These are phyloP conservation scores for Diplocarpon rosae DNA, from an alignment of 2,329 filamentous ascomycete genomes.

Conservation along the genomic window DNA sequence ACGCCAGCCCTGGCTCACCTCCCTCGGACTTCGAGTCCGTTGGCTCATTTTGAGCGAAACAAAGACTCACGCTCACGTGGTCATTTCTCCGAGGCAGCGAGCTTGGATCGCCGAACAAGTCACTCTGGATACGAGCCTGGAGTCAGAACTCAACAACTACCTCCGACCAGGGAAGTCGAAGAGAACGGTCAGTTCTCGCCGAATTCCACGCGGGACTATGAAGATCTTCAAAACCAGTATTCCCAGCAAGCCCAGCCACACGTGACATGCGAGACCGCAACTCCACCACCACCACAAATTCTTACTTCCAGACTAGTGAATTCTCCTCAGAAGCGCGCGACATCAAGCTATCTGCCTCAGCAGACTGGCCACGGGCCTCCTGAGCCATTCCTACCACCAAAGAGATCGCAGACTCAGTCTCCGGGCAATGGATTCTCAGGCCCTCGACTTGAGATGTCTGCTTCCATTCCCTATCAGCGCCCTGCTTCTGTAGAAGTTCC, in stretches of 20 bases:
- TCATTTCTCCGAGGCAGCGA: constrained; percentile 28
- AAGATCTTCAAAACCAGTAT: constrained; percentile 12
- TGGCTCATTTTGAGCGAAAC: constrained; percentile 49
- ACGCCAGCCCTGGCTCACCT: constrained; percentile 40
- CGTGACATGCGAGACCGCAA: constrained; percentile 30
- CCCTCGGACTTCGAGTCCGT: constrained; percentile 53
- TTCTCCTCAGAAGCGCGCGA: constrained; percentile 45
- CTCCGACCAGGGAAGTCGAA: constrained; percentile 51
- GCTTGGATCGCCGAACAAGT: constrained; percentile 38
- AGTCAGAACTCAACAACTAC: constrained; percentile 40
- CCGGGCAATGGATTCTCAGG: constrained; percentile 42
- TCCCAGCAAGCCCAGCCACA: constrained; percentile 24
- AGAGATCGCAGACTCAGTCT: constrained; percentile 51
- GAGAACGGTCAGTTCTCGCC: constrained; percentile 37
- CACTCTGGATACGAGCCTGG: constrained; percentile 44
- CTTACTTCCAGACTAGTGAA: constrained; percentile 33
- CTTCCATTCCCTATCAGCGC: constrained; percentile 34
- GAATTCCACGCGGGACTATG: constrained; percentile 17
- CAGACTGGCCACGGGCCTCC: constrained; percentile 12
- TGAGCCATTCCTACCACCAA: constrained; percentile 39
- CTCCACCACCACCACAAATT: constrained; percentile 37
- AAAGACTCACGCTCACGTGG: constrained; percentile 18
- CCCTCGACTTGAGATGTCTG: constrained; percentile 30
- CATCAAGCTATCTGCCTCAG: constrained; percentile 40
- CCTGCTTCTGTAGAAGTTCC: constrained; percentile 37